Percentiles rank a stretch among this genome's conserved stretches.
Evolutionary conservation across 2,329 filamentous ascomycete species (phyloP).

Genomic region (Alternaria sp.): DNA sequence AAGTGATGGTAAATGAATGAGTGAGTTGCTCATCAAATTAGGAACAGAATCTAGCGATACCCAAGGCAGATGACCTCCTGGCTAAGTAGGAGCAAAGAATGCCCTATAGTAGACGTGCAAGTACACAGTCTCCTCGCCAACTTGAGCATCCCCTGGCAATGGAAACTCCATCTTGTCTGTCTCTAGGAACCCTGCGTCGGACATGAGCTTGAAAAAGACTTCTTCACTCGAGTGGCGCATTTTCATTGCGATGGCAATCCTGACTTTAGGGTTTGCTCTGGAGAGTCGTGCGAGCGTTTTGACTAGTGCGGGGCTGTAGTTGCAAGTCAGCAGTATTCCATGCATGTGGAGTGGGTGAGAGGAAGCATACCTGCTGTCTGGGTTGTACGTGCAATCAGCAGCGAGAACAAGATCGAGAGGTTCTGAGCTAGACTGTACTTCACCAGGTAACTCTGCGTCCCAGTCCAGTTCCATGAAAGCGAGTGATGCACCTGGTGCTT

Average conservation of each 20-base stretch:
- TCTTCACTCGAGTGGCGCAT: constrained; percentile 70
- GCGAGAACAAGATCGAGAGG: constrained; percentile 66
- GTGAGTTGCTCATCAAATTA: neutral
- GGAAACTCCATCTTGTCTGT: constrained; percentile 15
- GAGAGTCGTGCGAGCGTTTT: constrained; percentile 60
- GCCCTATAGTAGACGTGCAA: constrained; percentile 26
- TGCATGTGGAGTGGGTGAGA: neutral
- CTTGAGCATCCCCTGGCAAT: constrained; percentile 36
- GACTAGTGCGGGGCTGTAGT: constrained; percentile 64
- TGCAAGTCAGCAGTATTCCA: neutral
- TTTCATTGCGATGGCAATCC: constrained; percentile 69
- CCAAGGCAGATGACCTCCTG: neutral
- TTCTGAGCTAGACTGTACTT: neutral
- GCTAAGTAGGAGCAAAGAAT: neutral
- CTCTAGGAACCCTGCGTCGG: constrained; percentile 32
- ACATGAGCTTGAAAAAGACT: constrained; percentile 67
- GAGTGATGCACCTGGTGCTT: constrained; percentile 52
- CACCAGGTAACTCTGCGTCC: constrained; percentile 59
- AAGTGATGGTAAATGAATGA: neutral
- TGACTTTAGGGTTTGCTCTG: constrained; percentile 54
- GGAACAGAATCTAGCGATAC: neutral
- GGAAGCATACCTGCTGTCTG: constrained; percentile 58
- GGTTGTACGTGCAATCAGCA: constrained; percentile 77
- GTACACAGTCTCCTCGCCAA: constrained; percentile 34
- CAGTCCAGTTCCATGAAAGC: constrained; percentile 66